phyloP scores from a whole-genome alignment of 768 basidiomycete species.

The Mycena vitilis region DNA sequence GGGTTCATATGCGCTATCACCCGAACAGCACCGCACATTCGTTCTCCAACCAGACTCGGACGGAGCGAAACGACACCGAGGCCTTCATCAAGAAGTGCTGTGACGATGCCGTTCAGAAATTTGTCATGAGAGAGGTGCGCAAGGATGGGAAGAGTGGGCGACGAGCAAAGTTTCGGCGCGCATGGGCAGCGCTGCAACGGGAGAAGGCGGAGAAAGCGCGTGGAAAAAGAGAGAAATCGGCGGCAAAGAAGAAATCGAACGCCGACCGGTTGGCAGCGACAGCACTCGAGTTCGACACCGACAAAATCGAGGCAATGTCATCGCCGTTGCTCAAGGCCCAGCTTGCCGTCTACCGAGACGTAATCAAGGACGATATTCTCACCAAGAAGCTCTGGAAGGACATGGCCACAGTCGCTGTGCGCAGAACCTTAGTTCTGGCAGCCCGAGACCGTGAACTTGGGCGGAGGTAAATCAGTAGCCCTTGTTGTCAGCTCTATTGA shows the following conservation, averaged over 20 bases:
- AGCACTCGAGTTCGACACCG: neutral
- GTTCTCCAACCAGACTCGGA: neutral
- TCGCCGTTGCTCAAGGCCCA: neutral
- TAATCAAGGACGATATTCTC: neutral
- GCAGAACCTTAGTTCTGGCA: neutral
- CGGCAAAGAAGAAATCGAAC: conserved; percentile 1
- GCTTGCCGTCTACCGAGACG: neutral
- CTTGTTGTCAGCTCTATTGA: neutral
- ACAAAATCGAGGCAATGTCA: neutral
- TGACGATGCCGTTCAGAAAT: neutral
- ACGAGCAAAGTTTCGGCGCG: neutral
- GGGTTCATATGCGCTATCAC: neutral
- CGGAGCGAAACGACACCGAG: neutral
- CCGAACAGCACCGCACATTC: neutral
- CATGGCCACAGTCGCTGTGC: neutral
- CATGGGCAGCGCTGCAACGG: neutral
- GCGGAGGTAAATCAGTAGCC: neutral
- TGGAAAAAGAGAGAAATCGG: neutral
- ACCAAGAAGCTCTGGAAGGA: neutral
- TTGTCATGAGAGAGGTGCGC: neutral
- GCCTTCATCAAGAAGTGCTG: conserved; percentile 10
- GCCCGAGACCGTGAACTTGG: neutral
- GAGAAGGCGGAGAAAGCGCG: neutral
- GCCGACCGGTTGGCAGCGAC: neutral
- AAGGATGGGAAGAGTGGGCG: neutral